phyloP scores from a whole-genome alignment of 768 basidiomycete genomes.

The Tylopilus sp. region DNA sequence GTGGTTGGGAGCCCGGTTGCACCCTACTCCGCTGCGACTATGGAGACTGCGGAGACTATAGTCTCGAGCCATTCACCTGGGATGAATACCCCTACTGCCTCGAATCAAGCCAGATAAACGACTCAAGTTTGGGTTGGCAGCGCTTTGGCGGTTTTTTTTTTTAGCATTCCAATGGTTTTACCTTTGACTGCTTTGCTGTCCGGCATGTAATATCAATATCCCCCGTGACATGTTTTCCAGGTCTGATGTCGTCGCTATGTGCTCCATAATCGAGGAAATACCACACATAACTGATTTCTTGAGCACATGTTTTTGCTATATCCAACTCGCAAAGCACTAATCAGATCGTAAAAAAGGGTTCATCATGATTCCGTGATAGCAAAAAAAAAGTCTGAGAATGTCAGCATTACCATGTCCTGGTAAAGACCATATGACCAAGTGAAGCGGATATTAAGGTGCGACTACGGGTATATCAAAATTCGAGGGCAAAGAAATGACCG shows the following conservation, averaged over 20 bases:
- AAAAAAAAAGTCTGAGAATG: slow-evolving; percentile 23
- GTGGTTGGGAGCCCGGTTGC: not conserved
- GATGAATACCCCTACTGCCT: not conserved
- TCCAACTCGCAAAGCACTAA: slow-evolving; percentile 28
- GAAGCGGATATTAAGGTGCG: slow-evolving; percentile 36
- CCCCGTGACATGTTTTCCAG: slow-evolving; percentile 1
- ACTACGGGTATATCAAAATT: slow-evolving; percentile 37
- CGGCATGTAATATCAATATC: not conserved
- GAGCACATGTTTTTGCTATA: slow-evolving; percentile 23
- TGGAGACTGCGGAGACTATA: not conserved
- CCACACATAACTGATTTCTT: slow-evolving; percentile 11
- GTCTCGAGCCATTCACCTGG: not conserved
- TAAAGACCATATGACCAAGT: slow-evolving; percentile 32
- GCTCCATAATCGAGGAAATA: not conserved
- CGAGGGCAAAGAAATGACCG: slow-evolving; percentile 36
- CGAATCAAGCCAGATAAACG: not conserved
- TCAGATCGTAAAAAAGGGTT: slow-evolving; percentile 27
- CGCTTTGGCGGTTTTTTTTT: not conserved
- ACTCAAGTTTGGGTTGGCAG: not conserved
- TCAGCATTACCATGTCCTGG: slow-evolving; percentile 28
- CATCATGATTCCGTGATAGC: slow-evolving; percentile 24
- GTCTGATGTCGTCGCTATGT: not conserved
- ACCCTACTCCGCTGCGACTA: not conserved
- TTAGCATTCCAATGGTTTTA: slow-evolving; percentile 1
- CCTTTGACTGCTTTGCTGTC: not conserved